phyloP scores from a whole-genome alignment of 257 asterid species.

The Primulina tabacum region DNA sequence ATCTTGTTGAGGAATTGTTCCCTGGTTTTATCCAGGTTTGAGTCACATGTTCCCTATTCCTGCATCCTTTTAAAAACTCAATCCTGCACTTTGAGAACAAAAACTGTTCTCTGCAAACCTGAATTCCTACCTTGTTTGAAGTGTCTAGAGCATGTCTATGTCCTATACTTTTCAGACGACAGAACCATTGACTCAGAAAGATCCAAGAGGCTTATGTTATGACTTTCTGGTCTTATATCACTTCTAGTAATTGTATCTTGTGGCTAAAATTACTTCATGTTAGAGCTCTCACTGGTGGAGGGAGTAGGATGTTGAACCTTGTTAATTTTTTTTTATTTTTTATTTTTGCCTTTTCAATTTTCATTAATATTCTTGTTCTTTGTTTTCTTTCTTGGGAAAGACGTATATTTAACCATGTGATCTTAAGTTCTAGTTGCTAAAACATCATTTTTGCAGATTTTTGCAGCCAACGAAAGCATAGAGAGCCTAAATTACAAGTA shows the following conservation, averaged over 20 bases:
- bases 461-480: constrained; percentile 51
- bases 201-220: neutral
- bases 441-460: constrained; percentile 46
- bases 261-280: neutral
- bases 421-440: constrained; percentile 7
- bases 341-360: constrained; percentile 10
- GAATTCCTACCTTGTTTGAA: neutral
- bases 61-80: neutral
- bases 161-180: too few species aligned
- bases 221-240: constrained; percentile 18
- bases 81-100: constrained; percentile 2
- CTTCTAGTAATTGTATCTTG: constrained; percentile 10
- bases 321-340: neutral
- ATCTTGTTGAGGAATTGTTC: neutral
- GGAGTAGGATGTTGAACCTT: constrained; percentile 18
- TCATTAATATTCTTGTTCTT: constrained; percentile 14
- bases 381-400: constrained; percentile 14
- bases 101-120: neutral
- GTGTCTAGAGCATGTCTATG: too few species aligned
- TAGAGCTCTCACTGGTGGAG: neutral
- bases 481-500: constrained; percentile 57
- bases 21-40: neutral
- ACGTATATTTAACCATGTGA: constrained; percentile 6
- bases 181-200: neutral
- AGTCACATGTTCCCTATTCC: neutral